A percentile compares a stretch with the other conserved stretches of the same genome.
Evolutionary conservation across 345 rosid species (phyloP).

Genomic region (Linum lewisii): DNA sequence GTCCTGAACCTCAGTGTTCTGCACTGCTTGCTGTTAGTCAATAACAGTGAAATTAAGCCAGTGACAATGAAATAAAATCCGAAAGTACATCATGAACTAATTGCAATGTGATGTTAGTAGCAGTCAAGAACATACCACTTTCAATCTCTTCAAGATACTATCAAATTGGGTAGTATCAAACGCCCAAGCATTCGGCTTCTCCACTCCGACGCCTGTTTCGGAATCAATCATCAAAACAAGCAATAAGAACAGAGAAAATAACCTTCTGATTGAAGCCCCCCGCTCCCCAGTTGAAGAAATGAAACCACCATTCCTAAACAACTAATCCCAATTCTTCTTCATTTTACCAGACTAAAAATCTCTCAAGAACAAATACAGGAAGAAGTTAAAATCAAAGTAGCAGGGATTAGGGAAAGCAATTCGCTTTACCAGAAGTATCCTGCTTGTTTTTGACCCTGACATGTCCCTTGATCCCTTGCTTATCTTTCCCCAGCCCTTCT

Average conservation of each 20-base stretch:
- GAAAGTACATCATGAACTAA: background rate
- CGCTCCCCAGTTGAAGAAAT: too few species aligned
- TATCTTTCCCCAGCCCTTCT: constrained; percentile 96
- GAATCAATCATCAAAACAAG: background rate
- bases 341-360: too few species aligned
- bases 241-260: background rate
- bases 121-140: constrained; percentile 49
- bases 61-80: background rate
- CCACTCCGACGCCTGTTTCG: constrained; percentile 68
- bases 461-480: constrained; percentile 90
- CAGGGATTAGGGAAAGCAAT: too few species aligned
- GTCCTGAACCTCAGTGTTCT: constrained; percentile 24
- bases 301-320: too few species aligned
- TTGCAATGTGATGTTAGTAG: background rate
- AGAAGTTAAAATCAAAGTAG: background rate
- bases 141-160: constrained; percentile 80
- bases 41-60: background rate
- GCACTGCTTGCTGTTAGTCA: constrained; percentile 56
- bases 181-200: constrained; percentile 92
- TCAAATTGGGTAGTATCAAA: constrained; percentile 93
- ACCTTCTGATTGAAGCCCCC: background rate
- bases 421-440: constrained; percentile 55
- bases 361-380: background rate
- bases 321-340: too few species aligned
- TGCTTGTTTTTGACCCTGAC: constrained; percentile 85